These are phyloP conservation scores for Citrus cavaleriei DNA, from an alignment of 345 rosid genomes.

Conservation along the genomic window DNA sequence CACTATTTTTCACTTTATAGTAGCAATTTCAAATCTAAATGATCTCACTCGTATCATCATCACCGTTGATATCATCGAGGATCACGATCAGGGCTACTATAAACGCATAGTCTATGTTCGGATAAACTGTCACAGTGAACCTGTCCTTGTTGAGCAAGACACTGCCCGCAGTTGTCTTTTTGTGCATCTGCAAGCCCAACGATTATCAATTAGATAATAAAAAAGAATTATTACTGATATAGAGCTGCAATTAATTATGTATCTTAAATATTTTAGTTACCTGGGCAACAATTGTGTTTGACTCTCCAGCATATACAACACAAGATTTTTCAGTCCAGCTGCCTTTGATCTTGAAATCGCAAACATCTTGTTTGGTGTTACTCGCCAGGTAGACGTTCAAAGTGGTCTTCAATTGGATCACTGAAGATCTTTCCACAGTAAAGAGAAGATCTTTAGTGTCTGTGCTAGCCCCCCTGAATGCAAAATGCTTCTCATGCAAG, in stretches of 20 bases:
- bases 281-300: conserved; percentile 43
- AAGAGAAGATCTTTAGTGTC: conserved; percentile 33
- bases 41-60: neutral
- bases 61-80: conserved; percentile 17
- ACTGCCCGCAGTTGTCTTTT: conserved; percentile 6
- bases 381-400: conserved; percentile 42
- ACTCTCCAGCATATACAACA: conserved; percentile 39
- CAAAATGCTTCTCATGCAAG: conserved; percentile 50
- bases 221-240: too few species aligned
- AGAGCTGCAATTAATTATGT: too few species aligned
- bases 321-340: conserved; percentile 39
- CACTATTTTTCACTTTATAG: too few species aligned
- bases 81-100: conserved; percentile 16
- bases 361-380: conserved; percentile 30
- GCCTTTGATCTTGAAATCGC: conserved; percentile 46
- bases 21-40: neutral
- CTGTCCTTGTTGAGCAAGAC: conserved; percentile 15
- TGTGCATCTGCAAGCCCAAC: conserved; percentile 22
- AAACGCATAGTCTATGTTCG: conserved; percentile 30
- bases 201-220: neutral
- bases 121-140: conserved; percentile 25
- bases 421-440: conserved; percentile 31
- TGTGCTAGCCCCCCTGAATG: conserved; percentile 42
- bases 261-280: conserved; percentile 10
- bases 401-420: conserved; percentile 38